These are phyloP conservation scores for Verbena officinalis DNA, from an alignment of 257 asterid genomes.

Conservation along the genomic window DNA sequence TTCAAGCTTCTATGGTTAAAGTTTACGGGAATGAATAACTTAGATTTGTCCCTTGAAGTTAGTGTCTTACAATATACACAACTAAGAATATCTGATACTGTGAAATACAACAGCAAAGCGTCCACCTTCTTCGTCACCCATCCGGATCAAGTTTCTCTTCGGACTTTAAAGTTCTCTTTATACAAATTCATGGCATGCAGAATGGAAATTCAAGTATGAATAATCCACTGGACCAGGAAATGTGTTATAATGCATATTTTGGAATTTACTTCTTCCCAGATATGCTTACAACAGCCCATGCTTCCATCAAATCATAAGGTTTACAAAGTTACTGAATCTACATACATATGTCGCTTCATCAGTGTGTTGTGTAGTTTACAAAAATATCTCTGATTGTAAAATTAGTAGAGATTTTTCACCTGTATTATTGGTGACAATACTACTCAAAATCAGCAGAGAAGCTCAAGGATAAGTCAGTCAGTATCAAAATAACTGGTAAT, in stretches of 20 bases:
- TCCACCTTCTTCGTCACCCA: slow-evolving; percentile 11
- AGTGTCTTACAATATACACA: background rate
- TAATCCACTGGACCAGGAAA: background rate
- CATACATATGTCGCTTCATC: too few species aligned
- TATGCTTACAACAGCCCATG: slow-evolving; percentile 9
- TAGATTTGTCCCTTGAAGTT: background rate
- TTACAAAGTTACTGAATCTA: background rate
- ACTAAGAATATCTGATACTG: background rate
- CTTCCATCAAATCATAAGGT: background rate
- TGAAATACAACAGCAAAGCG: background rate
- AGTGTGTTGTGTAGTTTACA: background rate
- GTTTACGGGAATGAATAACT: background rate
- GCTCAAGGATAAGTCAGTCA: slow-evolving; percentile 9
- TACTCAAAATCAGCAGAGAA: slow-evolving; percentile 13
- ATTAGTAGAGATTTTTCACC: background rate
- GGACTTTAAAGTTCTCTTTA: background rate
- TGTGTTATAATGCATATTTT: background rate
- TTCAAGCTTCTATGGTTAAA: background rate
- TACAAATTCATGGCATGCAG: background rate
- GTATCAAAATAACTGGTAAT: background rate
- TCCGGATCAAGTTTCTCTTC: slow-evolving; percentile 11
- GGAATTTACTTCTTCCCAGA: slow-evolving; percentile 8
- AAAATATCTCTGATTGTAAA: slow-evolving; percentile 18
- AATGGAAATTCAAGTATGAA: background rate
- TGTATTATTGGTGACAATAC: background rate